A percentile compares a stretch with the other conserved stretches of the same genome.
phyloP scores from a whole-genome alignment of 1,139 yeast species.

The Sugiyamaella grinbergsii region DNA sequence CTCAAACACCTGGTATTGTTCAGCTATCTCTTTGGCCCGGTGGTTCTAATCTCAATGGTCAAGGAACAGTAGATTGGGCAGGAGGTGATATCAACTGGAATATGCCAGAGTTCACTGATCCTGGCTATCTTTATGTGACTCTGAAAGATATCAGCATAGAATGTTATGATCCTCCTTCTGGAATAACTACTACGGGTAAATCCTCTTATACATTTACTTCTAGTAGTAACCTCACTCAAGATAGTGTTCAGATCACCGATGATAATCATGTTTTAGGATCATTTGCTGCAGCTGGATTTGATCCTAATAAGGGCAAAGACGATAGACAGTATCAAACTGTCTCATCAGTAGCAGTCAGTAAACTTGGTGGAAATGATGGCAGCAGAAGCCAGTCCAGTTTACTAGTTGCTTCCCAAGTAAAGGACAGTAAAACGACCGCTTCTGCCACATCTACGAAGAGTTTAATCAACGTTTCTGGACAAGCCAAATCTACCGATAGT shows the following conservation, averaged over 20 bases:
- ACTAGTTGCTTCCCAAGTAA: constrained; percentile 11
- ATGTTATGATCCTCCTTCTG: constrained; percentile 71
- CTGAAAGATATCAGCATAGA: constrained; percentile 61
- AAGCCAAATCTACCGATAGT: background rate
- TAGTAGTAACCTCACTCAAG: constrained; percentile 47
- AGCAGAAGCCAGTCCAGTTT: background rate
- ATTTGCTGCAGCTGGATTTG: constrained; percentile 15
- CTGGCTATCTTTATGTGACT: constrained; percentile 77
- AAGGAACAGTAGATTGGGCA: constrained; percentile 91
- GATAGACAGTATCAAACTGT: constrained; percentile 16
- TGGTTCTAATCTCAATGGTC: constrained; percentile 63
- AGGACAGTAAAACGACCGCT: constrained; percentile 2
- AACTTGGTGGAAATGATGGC: constrained; percentile 17
- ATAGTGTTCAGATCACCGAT: constrained; percentile 25
- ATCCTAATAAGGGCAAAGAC: constrained; percentile 13
- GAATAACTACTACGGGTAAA: constrained; percentile 50
- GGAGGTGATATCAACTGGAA: constrained; percentile 91
- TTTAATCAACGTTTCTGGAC: constrained; percentile 6
- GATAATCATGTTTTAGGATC: constrained; percentile 18
- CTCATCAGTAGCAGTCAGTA: constrained; percentile 7
- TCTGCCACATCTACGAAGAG: constrained; percentile 12
- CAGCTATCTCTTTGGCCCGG: constrained; percentile 95
- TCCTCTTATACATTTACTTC: constrained; percentile 54
- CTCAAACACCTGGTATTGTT: constrained; percentile 87
- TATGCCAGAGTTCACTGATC: constrained; percentile 65